Percentiles rank a stretch among this genome's conserved stretches.
These are phyloP conservation scores for Podaxis sp. DNA, from an alignment of 768 basidiomycete genomes.

Conservation along the genomic window DNA sequence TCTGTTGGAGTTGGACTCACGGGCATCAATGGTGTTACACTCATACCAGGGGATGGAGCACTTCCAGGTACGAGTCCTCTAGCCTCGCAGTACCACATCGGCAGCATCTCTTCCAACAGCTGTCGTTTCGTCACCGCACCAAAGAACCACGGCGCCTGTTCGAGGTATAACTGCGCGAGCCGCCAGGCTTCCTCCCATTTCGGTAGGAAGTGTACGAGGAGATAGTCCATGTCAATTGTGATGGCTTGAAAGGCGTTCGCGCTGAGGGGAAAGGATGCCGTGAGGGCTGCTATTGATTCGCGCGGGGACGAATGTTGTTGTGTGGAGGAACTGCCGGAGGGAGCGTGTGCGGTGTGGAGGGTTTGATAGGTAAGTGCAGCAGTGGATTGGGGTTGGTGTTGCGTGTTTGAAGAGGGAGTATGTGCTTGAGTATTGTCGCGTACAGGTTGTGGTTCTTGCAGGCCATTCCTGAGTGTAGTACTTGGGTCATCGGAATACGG, in stretches of 20 bases:
- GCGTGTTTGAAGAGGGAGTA: background rate
- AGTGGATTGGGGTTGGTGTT: background rate
- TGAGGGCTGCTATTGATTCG: conserved; percentile 22
- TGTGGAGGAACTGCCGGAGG: too few relatives aligned
- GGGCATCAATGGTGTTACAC: conserved; percentile 1
- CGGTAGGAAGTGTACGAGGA: conserved; percentile 51
- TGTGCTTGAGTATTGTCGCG: background rate
- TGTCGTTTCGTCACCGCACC: conserved; percentile 64
- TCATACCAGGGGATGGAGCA: conserved; percentile 19
- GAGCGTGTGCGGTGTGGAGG: background rate
- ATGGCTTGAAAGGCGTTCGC: conserved; percentile 27
- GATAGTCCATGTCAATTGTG: conserved; percentile 37
- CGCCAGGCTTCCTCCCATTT: conserved; percentile 52
- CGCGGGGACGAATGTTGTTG: background rate
- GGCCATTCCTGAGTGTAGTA: background rate
- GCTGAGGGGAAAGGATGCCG: conserved; percentile 43
- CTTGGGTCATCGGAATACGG: background rate
- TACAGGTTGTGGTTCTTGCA: background rate
- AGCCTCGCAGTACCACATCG: conserved; percentile 59
- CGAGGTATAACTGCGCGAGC: conserved; percentile 65
- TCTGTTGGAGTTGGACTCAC: conserved; percentile 4
- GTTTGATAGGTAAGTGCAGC: background rate
- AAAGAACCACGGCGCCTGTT: conserved; percentile 80
- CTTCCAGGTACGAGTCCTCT: background rate
- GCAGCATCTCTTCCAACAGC: conserved; percentile 60